Evolutionary conservation across 2,329 filamentous ascomycete species (phyloP).

Genomic region (Nemania diffusa): DNA sequence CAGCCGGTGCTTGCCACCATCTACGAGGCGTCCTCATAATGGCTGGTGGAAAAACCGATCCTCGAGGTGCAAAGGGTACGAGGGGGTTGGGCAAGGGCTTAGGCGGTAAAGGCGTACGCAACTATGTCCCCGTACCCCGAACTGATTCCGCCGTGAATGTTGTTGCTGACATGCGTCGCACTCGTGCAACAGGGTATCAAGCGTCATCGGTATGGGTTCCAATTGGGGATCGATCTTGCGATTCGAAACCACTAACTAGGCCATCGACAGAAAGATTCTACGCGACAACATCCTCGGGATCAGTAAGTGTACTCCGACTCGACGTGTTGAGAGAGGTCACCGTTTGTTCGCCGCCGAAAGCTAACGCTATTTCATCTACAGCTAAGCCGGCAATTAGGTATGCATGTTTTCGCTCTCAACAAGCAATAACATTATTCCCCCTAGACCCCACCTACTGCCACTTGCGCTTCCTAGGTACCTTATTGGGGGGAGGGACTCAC

Average conservation of each 20-base stretch:
- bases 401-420: constrained; percentile 27
- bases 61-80: constrained; percentile 37
- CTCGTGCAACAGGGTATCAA: constrained; percentile 40
- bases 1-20: not conserved
- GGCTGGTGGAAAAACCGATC: constrained; percentile 26
- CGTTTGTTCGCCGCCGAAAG: not conserved
- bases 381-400: constrained; percentile 67
- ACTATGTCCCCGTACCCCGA: not conserved
- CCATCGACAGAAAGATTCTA: constrained; percentile 45
- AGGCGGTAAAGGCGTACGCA: constrained; percentile 44
- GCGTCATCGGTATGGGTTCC: constrained; percentile 42
- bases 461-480: not conserved
- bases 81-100: constrained; percentile 43
- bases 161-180: constrained; percentile 26
- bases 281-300: constrained; percentile 49
- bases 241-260: not conserved
- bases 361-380: constrained; percentile 44
- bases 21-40: not conserved
- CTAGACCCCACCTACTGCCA: not conserved
- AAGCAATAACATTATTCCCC: not conserved
- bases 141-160: constrained; percentile 3
- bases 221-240: constrained; percentile 9
- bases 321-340: not conserved
- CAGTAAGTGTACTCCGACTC: constrained; percentile 41
- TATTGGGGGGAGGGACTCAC: not conserved